phyloP scores from a whole-genome alignment of 805 yeast genomes.

The Dipodascus albidus region DNA sequence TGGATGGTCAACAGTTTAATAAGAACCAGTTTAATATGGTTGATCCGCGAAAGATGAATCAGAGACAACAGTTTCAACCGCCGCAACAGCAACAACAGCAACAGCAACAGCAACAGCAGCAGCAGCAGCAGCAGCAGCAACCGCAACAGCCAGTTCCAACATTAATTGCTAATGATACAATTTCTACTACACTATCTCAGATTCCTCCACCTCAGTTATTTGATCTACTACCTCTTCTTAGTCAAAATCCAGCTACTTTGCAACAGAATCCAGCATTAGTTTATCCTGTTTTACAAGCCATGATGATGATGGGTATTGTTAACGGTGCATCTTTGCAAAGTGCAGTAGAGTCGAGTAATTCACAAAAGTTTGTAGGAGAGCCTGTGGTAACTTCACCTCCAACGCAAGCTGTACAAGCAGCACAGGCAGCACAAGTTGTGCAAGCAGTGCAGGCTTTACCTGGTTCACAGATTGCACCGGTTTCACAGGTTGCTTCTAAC shows the following conservation, averaged over 20 bases:
- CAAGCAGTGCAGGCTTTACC: too few relatives aligned
- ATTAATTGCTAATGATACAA: conserved; percentile 27
- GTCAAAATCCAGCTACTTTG: conserved; percentile 47
- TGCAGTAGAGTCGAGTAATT: neutral
- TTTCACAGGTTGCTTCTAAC: conserved; percentile 9
- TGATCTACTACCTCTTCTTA: conserved; percentile 41
- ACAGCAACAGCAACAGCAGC: conserved; percentile 6
- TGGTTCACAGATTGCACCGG: conserved; percentile 9
- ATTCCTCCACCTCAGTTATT: conserved; percentile 39
- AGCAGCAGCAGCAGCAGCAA: conserved; percentile 8
- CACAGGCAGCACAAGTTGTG: too few relatives aligned
- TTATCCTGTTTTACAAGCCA: conserved; percentile 65
- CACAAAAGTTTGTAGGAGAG: too few relatives aligned
- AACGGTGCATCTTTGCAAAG: conserved; percentile 6
- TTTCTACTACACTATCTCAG: conserved; percentile 38
- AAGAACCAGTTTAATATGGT: neutral
- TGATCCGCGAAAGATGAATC: neutral
- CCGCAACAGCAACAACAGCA: conserved; percentile 6
- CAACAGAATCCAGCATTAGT: conserved; percentile 58
- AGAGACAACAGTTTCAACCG: conserved; percentile 3
- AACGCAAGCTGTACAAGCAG: too few relatives aligned
- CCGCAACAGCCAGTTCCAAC: conserved; percentile 36
- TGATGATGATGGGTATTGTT: conserved; percentile 32
- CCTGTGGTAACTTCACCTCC: too few relatives aligned
- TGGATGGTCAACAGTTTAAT: conserved; percentile 6